These are phyloP conservation scores for Arthrobotrys conoides DNA, from an alignment of 2,329 filamentous ascomycete species.

Conservation along the genomic window DNA sequence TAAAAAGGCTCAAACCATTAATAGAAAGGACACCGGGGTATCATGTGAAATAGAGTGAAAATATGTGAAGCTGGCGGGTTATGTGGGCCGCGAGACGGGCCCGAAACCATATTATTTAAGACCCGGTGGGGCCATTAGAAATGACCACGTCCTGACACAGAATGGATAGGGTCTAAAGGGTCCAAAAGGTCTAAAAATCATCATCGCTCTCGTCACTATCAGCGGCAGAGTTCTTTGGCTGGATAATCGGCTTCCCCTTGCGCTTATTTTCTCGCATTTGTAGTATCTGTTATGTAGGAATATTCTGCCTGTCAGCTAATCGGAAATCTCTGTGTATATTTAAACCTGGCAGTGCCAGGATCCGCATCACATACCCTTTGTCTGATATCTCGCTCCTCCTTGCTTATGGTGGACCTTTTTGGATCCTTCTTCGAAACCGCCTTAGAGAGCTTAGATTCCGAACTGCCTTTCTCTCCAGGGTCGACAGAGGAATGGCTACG, in stretches of 20 bases:
- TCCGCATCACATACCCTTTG: constrained; percentile 40
- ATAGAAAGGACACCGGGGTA: constrained; percentile 22
- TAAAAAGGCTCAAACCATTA: constrained; percentile 20
- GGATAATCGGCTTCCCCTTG: constrained; percentile 55
- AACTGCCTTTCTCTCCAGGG: constrained; percentile 5
- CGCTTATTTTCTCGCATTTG: constrained; percentile 55
- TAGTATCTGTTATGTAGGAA: constrained; percentile 39
- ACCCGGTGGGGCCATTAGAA: background rate
- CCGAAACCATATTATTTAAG: constrained; percentile 15
- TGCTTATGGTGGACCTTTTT: constrained; percentile 42
- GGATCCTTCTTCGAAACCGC: constrained; percentile 21
- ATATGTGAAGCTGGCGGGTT: constrained; percentile 13
- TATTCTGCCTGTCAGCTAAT: constrained; percentile 40
- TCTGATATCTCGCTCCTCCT: constrained; percentile 52
- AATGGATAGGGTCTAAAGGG: background rate
- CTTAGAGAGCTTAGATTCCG: constrained; percentile 10
- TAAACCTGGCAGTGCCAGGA: constrained; percentile 30
- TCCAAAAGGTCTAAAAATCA: constrained; percentile 38
- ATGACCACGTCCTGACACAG: background rate
- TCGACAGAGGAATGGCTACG: constrained; percentile 26
- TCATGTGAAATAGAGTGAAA: background rate
- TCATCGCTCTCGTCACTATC: constrained; percentile 40
- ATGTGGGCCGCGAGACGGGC: background rate
- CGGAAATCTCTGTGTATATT: constrained; percentile 24
- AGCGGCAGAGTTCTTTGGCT: constrained; percentile 26